These are phyloP conservation scores for Trichoderma cornu-damae DNA, from an alignment of 2,329 filamentous ascomycete species.

Conservation along the genomic window DNA sequence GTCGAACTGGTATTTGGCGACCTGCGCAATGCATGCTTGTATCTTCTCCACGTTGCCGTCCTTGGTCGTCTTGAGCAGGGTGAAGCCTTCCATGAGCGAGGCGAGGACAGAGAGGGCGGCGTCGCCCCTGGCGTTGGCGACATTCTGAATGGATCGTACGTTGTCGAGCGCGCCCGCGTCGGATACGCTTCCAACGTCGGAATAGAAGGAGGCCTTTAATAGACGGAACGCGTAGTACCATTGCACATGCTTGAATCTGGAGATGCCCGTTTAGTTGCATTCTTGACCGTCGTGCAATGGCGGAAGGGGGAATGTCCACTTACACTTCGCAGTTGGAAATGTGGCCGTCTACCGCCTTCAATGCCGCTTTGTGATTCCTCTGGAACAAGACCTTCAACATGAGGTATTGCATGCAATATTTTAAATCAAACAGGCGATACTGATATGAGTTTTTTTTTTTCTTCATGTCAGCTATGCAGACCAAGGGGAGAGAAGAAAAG, in stretches of 20 bases:
- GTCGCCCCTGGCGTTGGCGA: constrained; percentile 58
- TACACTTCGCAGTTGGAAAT: constrained; percentile 64
- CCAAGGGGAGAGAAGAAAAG: not conserved
- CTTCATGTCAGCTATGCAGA: constrained; percentile 5
- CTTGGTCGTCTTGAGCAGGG: constrained; percentile 59
- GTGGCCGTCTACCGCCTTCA: constrained; percentile 65
- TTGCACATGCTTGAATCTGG: constrained; percentile 57
- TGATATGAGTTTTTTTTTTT: constrained; percentile 21
- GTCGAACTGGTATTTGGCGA: constrained; percentile 65
- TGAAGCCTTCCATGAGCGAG: constrained; percentile 63
- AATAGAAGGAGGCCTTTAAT: constrained; percentile 63
- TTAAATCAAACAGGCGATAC: constrained; percentile 53
- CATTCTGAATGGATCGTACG: constrained; percentile 55
- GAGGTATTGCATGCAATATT: constrained; percentile 72
- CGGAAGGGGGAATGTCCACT: constrained; percentile 27
- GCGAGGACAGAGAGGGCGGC: constrained; percentile 60
- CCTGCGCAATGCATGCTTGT: constrained; percentile 68
- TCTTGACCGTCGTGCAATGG: not conserved
- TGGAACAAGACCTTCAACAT: constrained; percentile 66
- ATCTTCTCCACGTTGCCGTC: constrained; percentile 64
- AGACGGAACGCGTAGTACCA: constrained; percentile 78
- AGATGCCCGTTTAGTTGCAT: not conserved
- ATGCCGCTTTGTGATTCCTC: constrained; percentile 64
- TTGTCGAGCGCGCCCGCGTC: constrained; percentile 64
- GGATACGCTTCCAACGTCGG: constrained; percentile 55